These are phyloP conservation scores for Tetrapyrgos nigripes DNA, from an alignment of 1,284 basidiomycete genomes.

Conservation along the genomic window DNA sequence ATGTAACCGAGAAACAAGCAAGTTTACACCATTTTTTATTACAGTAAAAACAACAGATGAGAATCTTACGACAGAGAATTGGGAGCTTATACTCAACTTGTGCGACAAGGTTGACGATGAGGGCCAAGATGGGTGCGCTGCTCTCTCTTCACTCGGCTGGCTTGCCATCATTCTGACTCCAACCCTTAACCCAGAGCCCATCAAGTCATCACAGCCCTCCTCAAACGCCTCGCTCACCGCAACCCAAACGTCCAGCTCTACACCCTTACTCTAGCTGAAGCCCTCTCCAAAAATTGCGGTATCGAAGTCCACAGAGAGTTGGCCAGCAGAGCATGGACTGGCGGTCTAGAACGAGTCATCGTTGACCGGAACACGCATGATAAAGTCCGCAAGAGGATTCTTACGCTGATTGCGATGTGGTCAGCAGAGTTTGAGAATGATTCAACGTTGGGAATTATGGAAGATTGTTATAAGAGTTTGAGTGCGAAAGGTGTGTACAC, in stretches of 20 bases:
- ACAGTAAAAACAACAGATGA: conserved; percentile 94
- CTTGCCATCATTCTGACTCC: too few relatives aligned
- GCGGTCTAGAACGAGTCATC: conserved; percentile 85
- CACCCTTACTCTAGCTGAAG: conserved; percentile 86
- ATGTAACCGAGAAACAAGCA: neutral
- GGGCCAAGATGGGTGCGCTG: conserved; percentile 76
- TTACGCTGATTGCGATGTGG: conserved; percentile 86
- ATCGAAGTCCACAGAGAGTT: conserved; percentile 87
- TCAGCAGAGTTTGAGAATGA: conserved; percentile 85
- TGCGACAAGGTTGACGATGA: conserved; percentile 97
- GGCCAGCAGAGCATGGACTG: conserved; percentile 89
- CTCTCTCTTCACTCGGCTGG: neutral
- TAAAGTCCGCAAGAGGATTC: conserved; percentile 82
- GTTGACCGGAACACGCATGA: conserved; percentile 93
- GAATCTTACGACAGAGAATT: conserved; percentile 93
- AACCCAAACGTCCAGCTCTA: conserved; percentile 98
- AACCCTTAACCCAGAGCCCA: conserved; percentile 67
- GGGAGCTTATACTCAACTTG: conserved; percentile 94
- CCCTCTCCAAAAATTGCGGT: conserved; percentile 92
- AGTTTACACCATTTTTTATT: conserved; percentile 8
- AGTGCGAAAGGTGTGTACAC: conserved; percentile 79
- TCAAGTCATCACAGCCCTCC: conserved; percentile 83
- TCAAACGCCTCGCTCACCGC: conserved; percentile 92
- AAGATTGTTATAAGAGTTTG: conserved; percentile 86
- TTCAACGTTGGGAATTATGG: conserved; percentile 87